Conservation (phyloP, 805 yeast genomes). For the Metschnikowia hibisci region DNA sequence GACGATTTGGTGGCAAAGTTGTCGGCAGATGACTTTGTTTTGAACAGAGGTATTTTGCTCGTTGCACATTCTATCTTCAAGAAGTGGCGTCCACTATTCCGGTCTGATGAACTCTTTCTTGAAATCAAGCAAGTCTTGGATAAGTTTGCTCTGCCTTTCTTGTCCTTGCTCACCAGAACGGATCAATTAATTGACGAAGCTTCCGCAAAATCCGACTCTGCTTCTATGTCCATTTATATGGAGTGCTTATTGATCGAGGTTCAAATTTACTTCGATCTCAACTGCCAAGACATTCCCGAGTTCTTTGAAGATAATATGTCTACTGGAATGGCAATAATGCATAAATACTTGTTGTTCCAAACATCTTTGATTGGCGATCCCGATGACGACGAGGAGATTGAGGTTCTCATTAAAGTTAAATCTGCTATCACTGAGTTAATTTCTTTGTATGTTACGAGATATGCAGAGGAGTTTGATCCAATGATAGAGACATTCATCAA, state of each 20-base stretch:
- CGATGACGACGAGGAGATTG: constrained; percentile 61
- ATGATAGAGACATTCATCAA: constrained; percentile 75
- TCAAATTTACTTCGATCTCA: constrained; percentile 87
- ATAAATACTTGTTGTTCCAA: constrained; percentile 67
- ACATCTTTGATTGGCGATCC: constrained; percentile 52
- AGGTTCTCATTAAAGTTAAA: constrained; percentile 66
- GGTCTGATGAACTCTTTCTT: constrained; percentile 82
- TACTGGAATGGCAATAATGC: constrained; percentile 73
- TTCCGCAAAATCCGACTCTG: constrained; percentile 42
- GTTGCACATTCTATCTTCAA: constrained; percentile 96
- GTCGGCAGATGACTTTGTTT: constrained; percentile 59
- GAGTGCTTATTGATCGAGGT: constrained; percentile 68
- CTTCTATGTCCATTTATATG: constrained; percentile 52
- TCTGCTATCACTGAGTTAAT: constrained; percentile 81
- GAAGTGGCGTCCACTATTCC: constrained; percentile 92
- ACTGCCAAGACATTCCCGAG: constrained; percentile 97
- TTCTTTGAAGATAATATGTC: constrained; percentile 89
- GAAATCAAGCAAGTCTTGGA: constrained; percentile 86
- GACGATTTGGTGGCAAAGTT: constrained; percentile 70
- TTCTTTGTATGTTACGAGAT: constrained; percentile 82
- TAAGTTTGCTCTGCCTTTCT: constrained; percentile 76
- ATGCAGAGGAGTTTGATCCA: constrained; percentile 86
- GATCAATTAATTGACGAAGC: constrained; percentile 56
- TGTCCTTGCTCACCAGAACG: constrained; percentile 61
- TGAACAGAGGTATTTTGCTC: constrained; percentile 78